phyloP scores from a whole-genome alignment of 768 basidiomycete species.

The Russula foetens region DNA sequence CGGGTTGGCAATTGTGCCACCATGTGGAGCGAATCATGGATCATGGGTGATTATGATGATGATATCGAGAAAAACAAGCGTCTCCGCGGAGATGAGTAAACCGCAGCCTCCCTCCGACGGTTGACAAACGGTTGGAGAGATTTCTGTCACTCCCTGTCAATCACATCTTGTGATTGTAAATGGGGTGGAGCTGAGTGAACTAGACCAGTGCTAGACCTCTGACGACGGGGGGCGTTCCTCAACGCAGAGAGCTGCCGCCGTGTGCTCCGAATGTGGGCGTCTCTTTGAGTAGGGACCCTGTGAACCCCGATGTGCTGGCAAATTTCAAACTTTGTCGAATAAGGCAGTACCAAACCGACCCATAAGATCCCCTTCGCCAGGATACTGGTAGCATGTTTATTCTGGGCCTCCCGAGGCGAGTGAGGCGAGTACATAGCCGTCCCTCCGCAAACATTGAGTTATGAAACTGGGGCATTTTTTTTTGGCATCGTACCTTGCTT shows the following conservation, averaged over 20 bases:
- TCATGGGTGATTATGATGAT: neutral
- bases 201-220: neutral
- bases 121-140: neutral
- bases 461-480: neutral
- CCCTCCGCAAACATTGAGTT: neutral
- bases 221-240: neutral
- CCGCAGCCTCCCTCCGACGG: neutral
- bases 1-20: neutral
- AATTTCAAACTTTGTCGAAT: constrained; percentile 13
- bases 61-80: constrained; percentile 8
- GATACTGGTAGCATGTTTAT: constrained; percentile 8
- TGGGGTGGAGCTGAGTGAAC: neutral
- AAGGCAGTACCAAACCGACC: neutral
- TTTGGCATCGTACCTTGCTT: neutral
- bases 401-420: constrained; percentile 2
- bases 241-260: neutral
- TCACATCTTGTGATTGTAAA: neutral
- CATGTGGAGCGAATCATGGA: constrained; percentile 1
- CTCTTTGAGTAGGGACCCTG: constrained; percentile 3
- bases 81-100: constrained; percentile 7
- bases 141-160: neutral
- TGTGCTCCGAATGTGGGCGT: neutral
- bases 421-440: constrained; percentile 4
- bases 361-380: constrained; percentile 13
- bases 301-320: constrained; percentile 13